A percentile compares a stretch with the other conserved stretches of the same genome.
Evolutionary conservation across 257 asterid species (phyloP).

Genomic region (Phtheirospermum japonicum): DNA sequence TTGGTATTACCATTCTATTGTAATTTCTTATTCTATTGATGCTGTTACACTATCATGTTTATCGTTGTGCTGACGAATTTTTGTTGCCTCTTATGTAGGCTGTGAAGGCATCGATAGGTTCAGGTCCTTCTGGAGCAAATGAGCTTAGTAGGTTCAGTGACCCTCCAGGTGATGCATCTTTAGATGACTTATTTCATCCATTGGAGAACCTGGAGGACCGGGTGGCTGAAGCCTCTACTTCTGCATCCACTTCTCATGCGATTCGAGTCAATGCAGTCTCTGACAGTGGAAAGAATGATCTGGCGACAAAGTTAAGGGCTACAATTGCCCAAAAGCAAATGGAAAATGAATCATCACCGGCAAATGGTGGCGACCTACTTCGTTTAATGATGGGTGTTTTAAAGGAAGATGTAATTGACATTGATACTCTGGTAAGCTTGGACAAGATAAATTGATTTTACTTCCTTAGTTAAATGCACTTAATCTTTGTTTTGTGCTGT

Average conservation of each 20-base stretch:
- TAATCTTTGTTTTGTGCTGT: constrained; percentile 30
- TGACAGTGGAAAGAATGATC: constrained; percentile 71
- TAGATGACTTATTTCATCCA: constrained; percentile 93
- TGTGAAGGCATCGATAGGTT: constrained; percentile 48
- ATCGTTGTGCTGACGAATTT: constrained; percentile 16
- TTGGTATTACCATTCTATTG: neutral
- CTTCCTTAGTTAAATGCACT: constrained; percentile 20
- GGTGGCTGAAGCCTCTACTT: constrained; percentile 73
- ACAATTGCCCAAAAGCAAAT: constrained; percentile 84
- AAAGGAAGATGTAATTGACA: constrained; percentile 88
- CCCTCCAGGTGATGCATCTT: constrained; percentile 89
- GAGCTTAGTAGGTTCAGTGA: constrained; percentile 94
- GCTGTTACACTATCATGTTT: constrained; percentile 3
- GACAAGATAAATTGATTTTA: constrained; percentile 19
- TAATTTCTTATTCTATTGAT: neutral
- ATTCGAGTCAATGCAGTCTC: constrained; percentile 44
- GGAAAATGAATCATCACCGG: constrained; percentile 74
- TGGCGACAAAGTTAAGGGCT: constrained; percentile 90
- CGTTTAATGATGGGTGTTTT: constrained; percentile 93
- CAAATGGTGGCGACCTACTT: constrained; percentile 75
- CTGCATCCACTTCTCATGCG: constrained; percentile 66
- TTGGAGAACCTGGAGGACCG: constrained; percentile 54
- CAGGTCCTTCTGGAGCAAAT: constrained; percentile 54
- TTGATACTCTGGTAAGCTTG: constrained; percentile 67
- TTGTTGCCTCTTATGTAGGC: constrained; percentile 43